These are phyloP conservation scores for Neonothopanus nambi DNA, from an alignment of 1,284 basidiomycete species.

Conservation along the genomic window DNA sequence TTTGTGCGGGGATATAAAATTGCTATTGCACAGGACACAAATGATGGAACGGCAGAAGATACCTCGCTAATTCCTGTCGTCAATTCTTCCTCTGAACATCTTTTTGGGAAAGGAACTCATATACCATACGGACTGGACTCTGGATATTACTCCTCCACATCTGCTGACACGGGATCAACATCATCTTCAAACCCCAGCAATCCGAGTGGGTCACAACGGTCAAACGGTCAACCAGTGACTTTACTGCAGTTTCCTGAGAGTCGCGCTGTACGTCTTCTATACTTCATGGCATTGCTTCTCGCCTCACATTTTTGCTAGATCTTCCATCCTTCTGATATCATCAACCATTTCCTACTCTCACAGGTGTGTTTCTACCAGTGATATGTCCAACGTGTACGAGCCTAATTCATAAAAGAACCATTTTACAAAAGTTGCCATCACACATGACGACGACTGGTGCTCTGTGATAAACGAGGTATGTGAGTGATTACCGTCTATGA, in stretches of 20 bases:
- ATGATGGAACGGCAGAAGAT: background rate
- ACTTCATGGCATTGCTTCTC: background rate
- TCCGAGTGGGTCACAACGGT: background rate
- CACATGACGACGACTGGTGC: constrained; percentile 5
- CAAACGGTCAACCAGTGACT: too few relatives aligned
- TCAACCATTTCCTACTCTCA: background rate
- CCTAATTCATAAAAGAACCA: background rate
- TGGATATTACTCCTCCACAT: too few relatives aligned
- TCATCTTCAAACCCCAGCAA: background rate
- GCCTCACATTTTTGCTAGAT: background rate
- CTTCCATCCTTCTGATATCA: constrained; percentile 5
- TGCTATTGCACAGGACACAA: background rate
- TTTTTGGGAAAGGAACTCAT: background rate
- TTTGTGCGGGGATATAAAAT: constrained; percentile 6
- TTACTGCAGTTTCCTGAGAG: background rate
- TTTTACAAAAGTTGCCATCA: background rate
- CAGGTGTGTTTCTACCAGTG: background rate
- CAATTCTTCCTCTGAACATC: background rate
- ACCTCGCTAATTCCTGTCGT: background rate
- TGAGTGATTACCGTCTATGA: background rate
- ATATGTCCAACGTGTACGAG: background rate
- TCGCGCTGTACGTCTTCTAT: background rate
- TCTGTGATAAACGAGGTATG: constrained; percentile 5
- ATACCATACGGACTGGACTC: background rate
- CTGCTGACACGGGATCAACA: background rate